Conservation (phyloP, 2,329 filamentous ascomycete species). For the Alternaria novae-zelandiae region DNA sequence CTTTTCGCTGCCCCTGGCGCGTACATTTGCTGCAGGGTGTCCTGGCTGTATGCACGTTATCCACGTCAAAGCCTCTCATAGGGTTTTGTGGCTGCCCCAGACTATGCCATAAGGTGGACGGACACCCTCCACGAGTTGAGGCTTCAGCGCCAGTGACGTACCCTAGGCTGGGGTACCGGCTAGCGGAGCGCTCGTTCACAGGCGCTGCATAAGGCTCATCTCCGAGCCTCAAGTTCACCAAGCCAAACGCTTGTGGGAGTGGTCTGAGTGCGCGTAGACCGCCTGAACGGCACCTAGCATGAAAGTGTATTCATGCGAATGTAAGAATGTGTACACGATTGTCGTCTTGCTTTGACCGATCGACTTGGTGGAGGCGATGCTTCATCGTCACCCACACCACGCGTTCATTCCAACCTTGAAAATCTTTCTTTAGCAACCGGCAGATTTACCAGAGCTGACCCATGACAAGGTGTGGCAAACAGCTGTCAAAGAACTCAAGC, state of each 20-base stretch:
- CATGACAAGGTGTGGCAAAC: slow-evolving; percentile 25
- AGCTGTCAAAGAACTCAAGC: slow-evolving; percentile 11
- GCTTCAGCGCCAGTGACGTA: slow-evolving; percentile 31
- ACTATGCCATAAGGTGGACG: slow-evolving; percentile 1
- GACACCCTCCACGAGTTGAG: slow-evolving; percentile 3
- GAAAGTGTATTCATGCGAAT: background rate
- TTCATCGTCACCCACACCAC: background rate
- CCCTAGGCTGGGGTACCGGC: slow-evolving; percentile 14
- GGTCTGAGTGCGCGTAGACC: background rate
- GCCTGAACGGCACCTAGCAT: background rate
- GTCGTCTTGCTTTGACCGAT: background rate
- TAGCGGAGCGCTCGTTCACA: slow-evolving; percentile 20
- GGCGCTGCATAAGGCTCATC: slow-evolving; percentile 34
- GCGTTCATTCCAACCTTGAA: background rate
- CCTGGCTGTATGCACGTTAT: slow-evolving; percentile 2
- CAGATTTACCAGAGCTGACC: slow-evolving; percentile 1
- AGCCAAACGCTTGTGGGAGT: slow-evolving; percentile 3
- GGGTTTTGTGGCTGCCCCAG: background rate
- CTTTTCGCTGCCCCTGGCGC: slow-evolving; percentile 14
- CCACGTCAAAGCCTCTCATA: slow-evolving; percentile 9
- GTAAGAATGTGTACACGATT: background rate
- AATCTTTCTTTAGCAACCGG: slow-evolving; percentile 17
- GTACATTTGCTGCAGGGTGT: slow-evolving; percentile 6
- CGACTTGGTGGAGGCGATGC: slow-evolving; percentile 4
- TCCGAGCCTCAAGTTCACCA: slow-evolving; percentile 24